Evolutionary conservation across 2,329 filamentous ascomycete species (phyloP), one percentile per base, ranked within the genome.

Genomic region (Nigrograna mackinnonii): DNA sequence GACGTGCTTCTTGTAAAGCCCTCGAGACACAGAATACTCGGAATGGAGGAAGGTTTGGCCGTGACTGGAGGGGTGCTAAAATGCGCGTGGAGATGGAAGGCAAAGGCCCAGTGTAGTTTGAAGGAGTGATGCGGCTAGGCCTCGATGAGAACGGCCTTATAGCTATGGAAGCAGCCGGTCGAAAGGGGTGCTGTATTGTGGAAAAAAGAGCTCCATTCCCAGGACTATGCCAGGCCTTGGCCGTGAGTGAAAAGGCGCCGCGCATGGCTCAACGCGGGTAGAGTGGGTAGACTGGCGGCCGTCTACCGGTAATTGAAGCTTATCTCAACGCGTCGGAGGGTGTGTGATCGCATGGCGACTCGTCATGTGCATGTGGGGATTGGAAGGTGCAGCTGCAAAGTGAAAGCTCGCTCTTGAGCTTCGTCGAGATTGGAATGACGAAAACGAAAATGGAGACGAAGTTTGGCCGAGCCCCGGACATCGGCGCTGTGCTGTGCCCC

Each of bases 131-230:
- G 24, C 24, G 24, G 9, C 9, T 9, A n/a, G 24, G 24, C n/a
- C 9, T 14, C 18, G 30, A 21, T 28, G n/a, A 9, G 24, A 28
- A 28, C 24, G 24, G 9, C n/a, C 24, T 28, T 9, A 9, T 9
- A n/a, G n/a, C n/a, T n/a, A 28, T 9, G 24, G 24, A 9, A 28
- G 24, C 9, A 9, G 24, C n/a, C 24, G 31, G 37, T 18, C 13
- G 16, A 16, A 19, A 7, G 16, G 16, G 26, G 9, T 16, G 49
- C 39, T 57, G 58, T 63, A 66, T 61, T 13, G 58, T 61, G 16
- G 60, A 58, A 43, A 62, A 59, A 22, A 63, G 57, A 51, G 59
- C 57, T 55, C 62, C 63, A 52, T 59, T 66, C 6, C 62, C 63
- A 28, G 58, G 50, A 39, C 60, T 57, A 34, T 61, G 53, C 61